phyloP scores from a whole-genome alignment of 208 protist species.

The Crithidia mellificae region DNA sequence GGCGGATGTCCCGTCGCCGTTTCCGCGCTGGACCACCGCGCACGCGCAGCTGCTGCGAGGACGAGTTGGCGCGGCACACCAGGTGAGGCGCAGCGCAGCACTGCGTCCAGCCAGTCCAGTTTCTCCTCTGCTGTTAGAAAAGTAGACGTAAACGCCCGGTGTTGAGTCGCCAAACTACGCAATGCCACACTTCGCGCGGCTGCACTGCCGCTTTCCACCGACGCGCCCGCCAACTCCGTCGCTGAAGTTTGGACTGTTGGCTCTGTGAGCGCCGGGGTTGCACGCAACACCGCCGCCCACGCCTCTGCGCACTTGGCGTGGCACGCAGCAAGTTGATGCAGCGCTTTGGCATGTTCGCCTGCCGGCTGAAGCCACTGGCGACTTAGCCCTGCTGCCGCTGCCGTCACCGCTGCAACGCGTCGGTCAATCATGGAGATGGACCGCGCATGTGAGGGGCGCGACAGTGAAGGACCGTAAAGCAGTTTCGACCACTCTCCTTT shows the following conservation, averaged over 20 bases:
- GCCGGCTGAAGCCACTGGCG: constrained; percentile 7
- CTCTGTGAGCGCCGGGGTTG: too few relatives aligned
- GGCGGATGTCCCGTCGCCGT: too few relatives aligned
- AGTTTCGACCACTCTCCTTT: constrained; percentile 6
- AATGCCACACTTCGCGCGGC: background rate
- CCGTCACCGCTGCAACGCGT: too few relatives aligned
- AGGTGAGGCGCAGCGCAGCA: background rate
- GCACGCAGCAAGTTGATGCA: constrained; percentile 18
- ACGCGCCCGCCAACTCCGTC: background rate
- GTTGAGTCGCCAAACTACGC: constrained; percentile 4
- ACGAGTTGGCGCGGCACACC: constrained; percentile 22
- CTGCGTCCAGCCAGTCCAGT: constrained; percentile 6
- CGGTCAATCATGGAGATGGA: too few relatives aligned
- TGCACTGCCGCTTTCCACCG: background rate
- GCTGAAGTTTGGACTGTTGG: too few relatives aligned
- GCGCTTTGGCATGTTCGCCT: background rate
- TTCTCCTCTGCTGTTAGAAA: constrained; percentile 12
- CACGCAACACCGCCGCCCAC: background rate
- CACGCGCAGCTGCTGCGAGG: background rate
- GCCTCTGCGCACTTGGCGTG: constrained; percentile 15
- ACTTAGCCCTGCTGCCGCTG: background rate
- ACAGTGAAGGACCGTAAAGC: background rate
- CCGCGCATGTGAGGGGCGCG: too few relatives aligned
- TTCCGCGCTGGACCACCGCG: constrained; percentile 1
- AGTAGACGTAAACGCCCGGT: constrained; percentile 8